Percentiles rank a stretch among this genome's conserved stretches.
Evolutionary conservation across 495 filamentous ascomycete genomes (phyloP).

Genomic region (Ascodesmis nigricans): DNA sequence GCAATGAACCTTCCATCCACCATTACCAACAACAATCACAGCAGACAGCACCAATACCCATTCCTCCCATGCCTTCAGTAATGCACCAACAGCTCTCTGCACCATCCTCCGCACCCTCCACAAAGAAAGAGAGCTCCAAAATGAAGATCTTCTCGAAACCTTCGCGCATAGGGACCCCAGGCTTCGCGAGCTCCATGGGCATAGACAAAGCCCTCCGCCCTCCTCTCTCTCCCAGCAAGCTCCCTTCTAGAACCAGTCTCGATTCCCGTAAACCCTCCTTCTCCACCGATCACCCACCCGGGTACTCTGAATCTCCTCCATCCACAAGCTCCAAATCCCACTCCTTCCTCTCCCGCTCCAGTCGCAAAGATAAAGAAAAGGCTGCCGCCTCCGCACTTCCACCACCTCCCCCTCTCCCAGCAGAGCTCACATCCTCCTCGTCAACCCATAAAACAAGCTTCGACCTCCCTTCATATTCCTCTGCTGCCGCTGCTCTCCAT

Average conservation of each 20-base stretch:
- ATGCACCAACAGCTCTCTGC: slow-evolving; percentile 20
- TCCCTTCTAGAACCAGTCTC: slow-evolving; percentile 3
- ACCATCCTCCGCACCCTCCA: slow-evolving; percentile 5
- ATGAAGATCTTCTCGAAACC: slow-evolving; percentile 22
- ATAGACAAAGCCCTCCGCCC: slow-evolving; percentile 16
- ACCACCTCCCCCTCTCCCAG: slow-evolving; percentile 74
- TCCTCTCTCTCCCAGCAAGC: slow-evolving; percentile 14
- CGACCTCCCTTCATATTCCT: slow-evolving; percentile 46
- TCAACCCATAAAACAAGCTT: slow-evolving; percentile 77
- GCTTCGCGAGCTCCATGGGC: no score
- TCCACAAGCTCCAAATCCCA: no score
- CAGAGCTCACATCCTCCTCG: slow-evolving; percentile 71
- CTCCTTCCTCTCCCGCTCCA: slow-evolving; percentile 10
- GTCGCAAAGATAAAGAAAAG: slow-evolving; percentile 40
- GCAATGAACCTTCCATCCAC: slow-evolving; percentile 4
- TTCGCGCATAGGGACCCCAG: slow-evolving; percentile 17
- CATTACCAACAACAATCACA: slow-evolving; percentile 7
- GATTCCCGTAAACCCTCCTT: background rate
- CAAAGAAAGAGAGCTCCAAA: slow-evolving; percentile 19
- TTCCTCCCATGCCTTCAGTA: slow-evolving; percentile 9
- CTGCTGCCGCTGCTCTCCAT: slow-evolving; percentile 52
- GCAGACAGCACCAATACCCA: slow-evolving; percentile 8
- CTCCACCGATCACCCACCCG: no score
- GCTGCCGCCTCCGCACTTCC: slow-evolving; percentile 39
- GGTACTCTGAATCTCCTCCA: no score